Evolutionary conservation across 1,284 basidiomycete genomes (phyloP).

Genomic region (Rhodotorula mucilaginosa): DNA sequence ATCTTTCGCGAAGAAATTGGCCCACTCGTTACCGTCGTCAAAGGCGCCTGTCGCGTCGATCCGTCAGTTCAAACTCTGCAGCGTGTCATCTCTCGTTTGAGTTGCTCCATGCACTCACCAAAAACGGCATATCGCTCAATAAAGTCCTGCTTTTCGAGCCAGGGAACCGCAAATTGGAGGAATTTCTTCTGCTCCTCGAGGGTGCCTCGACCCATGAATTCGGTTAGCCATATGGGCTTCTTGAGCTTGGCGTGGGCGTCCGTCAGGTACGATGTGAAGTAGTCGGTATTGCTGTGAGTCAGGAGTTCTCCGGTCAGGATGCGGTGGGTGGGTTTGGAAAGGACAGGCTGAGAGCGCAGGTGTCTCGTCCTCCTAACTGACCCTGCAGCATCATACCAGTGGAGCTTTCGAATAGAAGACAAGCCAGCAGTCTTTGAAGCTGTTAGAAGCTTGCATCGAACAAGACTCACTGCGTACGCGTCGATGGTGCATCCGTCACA

Average conservation of each 20-base stretch:
- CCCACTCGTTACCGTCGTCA: conserved; percentile 15
- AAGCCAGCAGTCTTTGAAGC: background rate
- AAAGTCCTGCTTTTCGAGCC: conserved; percentile 28
- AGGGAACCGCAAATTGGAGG: conserved; percentile 15
- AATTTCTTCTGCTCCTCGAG: conserved; percentile 12
- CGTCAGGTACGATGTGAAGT: conserved; percentile 25
- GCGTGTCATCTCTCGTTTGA: background rate
- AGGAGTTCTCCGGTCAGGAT: background rate
- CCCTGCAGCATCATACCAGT: conserved; percentile 31
- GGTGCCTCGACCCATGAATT: conserved; percentile 30
- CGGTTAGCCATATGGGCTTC: conserved; percentile 31
- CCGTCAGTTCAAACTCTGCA: background rate
- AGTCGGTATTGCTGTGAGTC: conserved; percentile 19
- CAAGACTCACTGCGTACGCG: conserved; percentile 17
- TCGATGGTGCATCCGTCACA: conserved; percentile 23
- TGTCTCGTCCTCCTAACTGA: background rate
- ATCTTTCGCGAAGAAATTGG: conserved; percentile 14
- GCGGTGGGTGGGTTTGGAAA: fast-evolving
- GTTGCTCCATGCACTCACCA: conserved; percentile 4
- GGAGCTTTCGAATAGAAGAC: background rate
- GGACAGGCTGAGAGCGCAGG: background rate
- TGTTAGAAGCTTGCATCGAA: no score
- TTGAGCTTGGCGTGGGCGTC: conserved; percentile 9
- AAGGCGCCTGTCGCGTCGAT: conserved; percentile 15
- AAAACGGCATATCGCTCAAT: conserved; percentile 30